Evolutionary conservation across 1,284 basidiomycete species (phyloP), one percentile per base, ranked within the genome.

Genomic region (Cryptococcus jaspeensis): DNA sequence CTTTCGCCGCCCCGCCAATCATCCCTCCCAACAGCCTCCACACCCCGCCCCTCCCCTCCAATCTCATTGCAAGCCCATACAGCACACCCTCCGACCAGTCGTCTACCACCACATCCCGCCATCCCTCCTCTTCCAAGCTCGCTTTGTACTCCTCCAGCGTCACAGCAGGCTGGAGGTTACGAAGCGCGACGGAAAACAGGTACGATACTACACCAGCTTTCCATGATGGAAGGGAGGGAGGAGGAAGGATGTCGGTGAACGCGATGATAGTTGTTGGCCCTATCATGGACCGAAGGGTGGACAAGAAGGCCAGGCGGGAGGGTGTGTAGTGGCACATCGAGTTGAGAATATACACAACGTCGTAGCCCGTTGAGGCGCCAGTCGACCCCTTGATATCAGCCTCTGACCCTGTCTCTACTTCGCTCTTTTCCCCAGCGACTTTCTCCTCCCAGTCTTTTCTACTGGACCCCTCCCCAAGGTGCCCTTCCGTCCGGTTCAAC

Each of bases 301-400:
- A 82, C 8, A 73, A 66, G 35, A 88, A 79, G 64, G 85, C 83
- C 3, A 58, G 58, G 15, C 71, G 56, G 20, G 85, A 80, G 1
- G 84, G 83, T 8, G 79, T 68, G 69, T 87, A 87, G 70, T 89
- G 87, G 69, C 87, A 88, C 2, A 86, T 85, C 58, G 86, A 87
- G 67, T 89, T 87, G 32, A 88, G 79, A 5, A 85, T 69, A 63
- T 76, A 73, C 38, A 79, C 67, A 37, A 76, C 66, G 60, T 76
- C 71, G 64, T 73, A 79, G 16, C 62, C 61, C 15, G 62, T 65
- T n/a, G 11, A 69, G 60, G 11, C 74, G 74, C 63, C 73, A 45
- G 9, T n/a, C n/a, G 23, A 18, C n/a, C 23, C 36, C n/a, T 16
- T n/a, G 39, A 9, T 46, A 15, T 13, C 18, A 15, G 16, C 25